Evolutionary conservation across 192 early-diverging fungal species (phyloP).

Genomic region (Haplosporangium gracile): DNA sequence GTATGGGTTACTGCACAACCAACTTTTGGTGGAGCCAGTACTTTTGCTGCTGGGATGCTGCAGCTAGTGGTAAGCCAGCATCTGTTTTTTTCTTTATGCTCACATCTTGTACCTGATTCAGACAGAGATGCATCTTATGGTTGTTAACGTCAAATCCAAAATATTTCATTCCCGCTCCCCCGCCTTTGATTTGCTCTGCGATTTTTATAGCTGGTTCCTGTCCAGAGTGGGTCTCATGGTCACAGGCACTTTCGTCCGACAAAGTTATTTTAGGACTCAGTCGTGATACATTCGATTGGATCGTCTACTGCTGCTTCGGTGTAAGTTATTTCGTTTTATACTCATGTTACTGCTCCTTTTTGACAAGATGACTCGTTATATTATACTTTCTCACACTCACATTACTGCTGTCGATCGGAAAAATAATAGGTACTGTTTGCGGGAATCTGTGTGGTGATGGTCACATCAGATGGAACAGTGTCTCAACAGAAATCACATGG

Average conservation of each 20-base stretch:
- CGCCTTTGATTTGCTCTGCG: not conserved
- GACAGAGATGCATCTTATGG: not conserved
- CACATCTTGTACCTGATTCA: not conserved
- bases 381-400: not conserved
- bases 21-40: constrained; percentile 82
- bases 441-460: constrained; percentile 46
- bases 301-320: constrained; percentile 55
- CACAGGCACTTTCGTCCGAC: constrained; percentile 28
- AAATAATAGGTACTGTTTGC: constrained; percentile 43
- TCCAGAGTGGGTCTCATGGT: constrained; percentile 57
- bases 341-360: not conserved
- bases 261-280: constrained; percentile 31
- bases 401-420: not conserved
- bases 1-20: constrained; percentile 83
- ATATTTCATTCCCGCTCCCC: not conserved
- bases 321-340: constrained; percentile 21
- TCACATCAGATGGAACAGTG: constrained; percentile 51
- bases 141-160: not conserved
- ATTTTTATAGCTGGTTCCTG: constrained; percentile 27
- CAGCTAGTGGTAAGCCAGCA: constrained; percentile 49
- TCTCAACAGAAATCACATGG: constrained; percentile 52
- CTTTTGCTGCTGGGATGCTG: constrained; percentile 83
- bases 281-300: constrained; percentile 56
- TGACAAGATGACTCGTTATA: not conserved
- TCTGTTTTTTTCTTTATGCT: not conserved